phyloP scores from a whole-genome alignment of 2,329 filamentous ascomycete species.

The Sclerotiophoma versabilis region DNA sequence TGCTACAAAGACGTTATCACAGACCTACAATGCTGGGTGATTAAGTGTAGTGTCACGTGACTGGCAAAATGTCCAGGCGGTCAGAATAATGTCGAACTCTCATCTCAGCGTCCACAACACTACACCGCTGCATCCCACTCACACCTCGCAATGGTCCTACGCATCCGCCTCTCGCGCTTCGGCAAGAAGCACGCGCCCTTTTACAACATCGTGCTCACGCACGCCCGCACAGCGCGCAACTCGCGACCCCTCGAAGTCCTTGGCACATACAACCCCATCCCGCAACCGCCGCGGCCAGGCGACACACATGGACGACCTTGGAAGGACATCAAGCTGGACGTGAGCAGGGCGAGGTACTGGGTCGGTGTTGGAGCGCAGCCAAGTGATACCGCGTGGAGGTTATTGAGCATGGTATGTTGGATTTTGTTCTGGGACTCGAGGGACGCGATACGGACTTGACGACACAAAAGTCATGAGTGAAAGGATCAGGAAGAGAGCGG shows the following conservation, averaged over 20 bases:
- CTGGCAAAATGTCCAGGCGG: conserved; percentile 26
- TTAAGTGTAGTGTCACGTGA: too few relatives aligned
- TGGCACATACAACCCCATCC: conserved; percentile 68
- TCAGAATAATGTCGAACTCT: conserved; percentile 20
- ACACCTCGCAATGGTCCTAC: conserved; percentile 75
- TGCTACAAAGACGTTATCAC: too few relatives aligned
- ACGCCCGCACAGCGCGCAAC: conserved; percentile 87
- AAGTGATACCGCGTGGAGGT: conserved; percentile 84
- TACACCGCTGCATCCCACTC: neutral
- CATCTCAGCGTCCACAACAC: neutral
- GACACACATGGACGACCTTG: conserved; percentile 68
- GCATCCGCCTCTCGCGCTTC: conserved; percentile 92
- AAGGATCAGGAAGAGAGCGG: neutral
- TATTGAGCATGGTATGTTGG: conserved; percentile 73
- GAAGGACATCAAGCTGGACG: conserved; percentile 92
- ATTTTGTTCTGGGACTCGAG: neutral
- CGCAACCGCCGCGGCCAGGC: conserved; percentile 59
- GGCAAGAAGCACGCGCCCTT: conserved; percentile 87
- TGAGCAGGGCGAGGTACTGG: conserved; percentile 87
- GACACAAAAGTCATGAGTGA: too few relatives aligned
- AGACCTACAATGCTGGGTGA: too few relatives aligned
- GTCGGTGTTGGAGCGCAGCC: conserved; percentile 96
- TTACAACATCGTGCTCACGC: conserved; percentile 96
- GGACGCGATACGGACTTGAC: too few relatives aligned
- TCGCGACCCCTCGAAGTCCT: conserved; percentile 93